Evolutionary conservation across 2,329 filamentous ascomycete genomes (phyloP).

Genomic region (Parastagonospora avenae): DNA sequence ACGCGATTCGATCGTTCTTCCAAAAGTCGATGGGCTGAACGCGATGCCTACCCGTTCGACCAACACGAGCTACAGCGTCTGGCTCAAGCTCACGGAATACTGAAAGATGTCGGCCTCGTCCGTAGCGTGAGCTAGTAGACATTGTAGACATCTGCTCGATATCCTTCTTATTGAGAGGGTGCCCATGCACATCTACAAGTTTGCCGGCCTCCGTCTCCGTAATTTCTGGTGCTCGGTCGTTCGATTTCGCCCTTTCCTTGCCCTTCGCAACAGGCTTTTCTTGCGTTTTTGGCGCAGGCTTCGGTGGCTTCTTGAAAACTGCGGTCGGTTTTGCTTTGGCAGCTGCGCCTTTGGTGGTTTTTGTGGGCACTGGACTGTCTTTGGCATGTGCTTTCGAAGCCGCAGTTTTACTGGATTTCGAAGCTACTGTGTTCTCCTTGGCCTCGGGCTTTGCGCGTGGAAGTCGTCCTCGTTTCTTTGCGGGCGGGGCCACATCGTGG

Average conservation of each 20-base stretch:
- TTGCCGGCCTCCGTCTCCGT: conserved; percentile 27
- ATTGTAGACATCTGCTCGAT: conserved; percentile 41
- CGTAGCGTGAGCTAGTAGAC: conserved; percentile 37
- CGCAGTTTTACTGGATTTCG: neutral
- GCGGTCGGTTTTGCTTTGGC: conserved; percentile 13
- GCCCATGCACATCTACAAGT: conserved; percentile 38
- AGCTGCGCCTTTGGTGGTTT: conserved; percentile 10
- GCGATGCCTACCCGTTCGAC: conserved; percentile 76
- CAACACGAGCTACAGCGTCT: conserved; percentile 30
- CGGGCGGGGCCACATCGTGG: conserved; percentile 18
- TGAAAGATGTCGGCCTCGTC: conserved; percentile 42
- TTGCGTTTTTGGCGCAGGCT: conserved; percentile 17
- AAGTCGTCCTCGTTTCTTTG: conserved; percentile 34
- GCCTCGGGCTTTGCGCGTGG: conserved; percentile 23
- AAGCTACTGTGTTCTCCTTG: conserved; percentile 13
- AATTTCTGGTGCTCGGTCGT: conserved; percentile 5
- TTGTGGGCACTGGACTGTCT: neutral
- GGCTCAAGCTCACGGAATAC: conserved; percentile 42
- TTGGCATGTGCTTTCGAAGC: too few species aligned
- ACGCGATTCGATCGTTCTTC: conserved; percentile 81
- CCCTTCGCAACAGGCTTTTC: conserved; percentile 14
- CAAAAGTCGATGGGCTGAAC: conserved; percentile 82
- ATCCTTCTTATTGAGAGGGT: conserved; percentile 39
- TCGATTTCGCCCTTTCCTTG: conserved; percentile 10
- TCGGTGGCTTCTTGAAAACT: conserved; percentile 7